Conservation (phyloP, 345 rosid species). For the Hevea brasiliensis region DNA sequence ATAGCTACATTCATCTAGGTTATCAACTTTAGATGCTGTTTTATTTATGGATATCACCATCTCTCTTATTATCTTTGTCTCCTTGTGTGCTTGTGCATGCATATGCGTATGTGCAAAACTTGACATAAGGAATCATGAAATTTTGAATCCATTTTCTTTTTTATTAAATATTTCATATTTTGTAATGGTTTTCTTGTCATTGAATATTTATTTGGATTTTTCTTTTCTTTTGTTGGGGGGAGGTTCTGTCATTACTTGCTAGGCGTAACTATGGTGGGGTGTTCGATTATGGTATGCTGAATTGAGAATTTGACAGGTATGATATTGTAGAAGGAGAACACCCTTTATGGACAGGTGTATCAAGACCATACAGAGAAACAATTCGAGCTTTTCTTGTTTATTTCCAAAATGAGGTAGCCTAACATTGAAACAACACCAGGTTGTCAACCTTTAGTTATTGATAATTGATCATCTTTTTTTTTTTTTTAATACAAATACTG, state of each 20-base stretch:
- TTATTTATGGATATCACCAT: too few relatives aligned
- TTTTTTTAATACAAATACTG: not conserved
- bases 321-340: conserved; percentile 72
- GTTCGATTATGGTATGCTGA: conserved; percentile 34
- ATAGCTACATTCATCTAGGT: too few relatives aligned
- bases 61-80: not conserved
- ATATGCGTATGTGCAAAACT: not conserved
- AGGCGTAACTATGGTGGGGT: conserved; percentile 34
- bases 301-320: conserved; percentile 67
- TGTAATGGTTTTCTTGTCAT: not conserved
- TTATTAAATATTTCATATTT: not conserved
- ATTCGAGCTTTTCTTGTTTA: conserved; percentile 83
- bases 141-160: not conserved
- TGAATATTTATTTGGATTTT: too few relatives aligned
- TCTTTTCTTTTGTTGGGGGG: too few relatives aligned
- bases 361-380: conserved; percentile 90
- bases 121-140: not conserved
- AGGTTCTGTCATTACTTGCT: conserved; percentile 21
- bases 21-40: too few relatives aligned
- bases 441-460: not conserved
- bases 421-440: not conserved
- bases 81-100: not conserved
- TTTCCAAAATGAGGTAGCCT: conserved; percentile 84
- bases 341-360: conserved; percentile 77
- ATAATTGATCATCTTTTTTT: not conserved